These are phyloP conservation scores for Massarina eburnea DNA, from an alignment of 2,329 filamentous ascomycete genomes.

Conservation along the genomic window DNA sequence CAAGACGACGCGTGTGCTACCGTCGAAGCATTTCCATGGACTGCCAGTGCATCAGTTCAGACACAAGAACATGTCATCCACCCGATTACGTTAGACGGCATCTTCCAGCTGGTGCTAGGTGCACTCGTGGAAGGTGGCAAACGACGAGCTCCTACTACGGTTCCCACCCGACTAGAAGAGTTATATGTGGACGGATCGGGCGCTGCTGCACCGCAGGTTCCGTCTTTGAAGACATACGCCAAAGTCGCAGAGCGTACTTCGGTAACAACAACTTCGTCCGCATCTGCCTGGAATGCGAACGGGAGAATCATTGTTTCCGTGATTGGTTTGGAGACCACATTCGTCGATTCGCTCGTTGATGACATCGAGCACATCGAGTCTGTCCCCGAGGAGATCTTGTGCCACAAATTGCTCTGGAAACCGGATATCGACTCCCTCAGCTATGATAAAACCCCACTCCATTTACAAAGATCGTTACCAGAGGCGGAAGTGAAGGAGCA, in stretches of 20 bases:
- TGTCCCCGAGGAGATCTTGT: not conserved
- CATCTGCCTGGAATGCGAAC: not conserved
- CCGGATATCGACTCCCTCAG: not conserved
- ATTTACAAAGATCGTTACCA: not conserved
- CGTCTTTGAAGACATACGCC: not conserved
- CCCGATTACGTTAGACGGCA: constrained; percentile 5
- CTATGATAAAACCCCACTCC: not conserved
- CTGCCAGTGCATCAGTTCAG: not conserved
- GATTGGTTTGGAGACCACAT: not conserved
- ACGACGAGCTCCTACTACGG: not conserved
- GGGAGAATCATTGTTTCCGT: not conserved
- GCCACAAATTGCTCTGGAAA: not conserved
- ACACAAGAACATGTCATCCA: constrained; percentile 6
- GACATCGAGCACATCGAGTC: not conserved
- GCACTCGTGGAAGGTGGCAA: constrained; percentile 1
- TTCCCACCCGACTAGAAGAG: not conserved
- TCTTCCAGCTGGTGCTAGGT: constrained; percentile 4
- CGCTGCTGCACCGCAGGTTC: not conserved
- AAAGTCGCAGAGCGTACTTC: not conserved
- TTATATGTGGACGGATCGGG: not conserved
- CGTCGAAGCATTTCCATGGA: not conserved
- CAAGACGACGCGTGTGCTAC: not conserved
- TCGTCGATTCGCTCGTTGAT: not conserved
- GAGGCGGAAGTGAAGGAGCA: not conserved
- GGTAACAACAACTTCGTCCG: not conserved